Base-by-base conservation (phyloP, 768 basidiomycete genomes). In the Naganishia vaughanmartiniae region DNA sequence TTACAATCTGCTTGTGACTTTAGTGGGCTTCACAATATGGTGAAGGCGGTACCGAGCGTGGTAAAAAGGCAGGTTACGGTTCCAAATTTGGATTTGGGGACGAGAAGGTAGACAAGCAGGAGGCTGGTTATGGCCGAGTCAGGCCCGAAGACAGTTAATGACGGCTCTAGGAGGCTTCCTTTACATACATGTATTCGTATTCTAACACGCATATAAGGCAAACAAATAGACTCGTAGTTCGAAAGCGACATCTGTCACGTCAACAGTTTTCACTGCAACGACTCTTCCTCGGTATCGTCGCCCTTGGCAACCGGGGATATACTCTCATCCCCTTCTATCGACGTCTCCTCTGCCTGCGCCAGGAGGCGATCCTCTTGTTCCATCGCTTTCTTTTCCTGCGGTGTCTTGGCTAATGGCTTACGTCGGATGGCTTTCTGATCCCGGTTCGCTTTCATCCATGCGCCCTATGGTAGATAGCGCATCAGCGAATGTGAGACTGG, bases 21-120 rank as follows among this genome's bases (percentile, higher is more conserved):
- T 90, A 89, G 82, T 94, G 92, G 92, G 93, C 95, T 72, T 90
- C 93, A 56, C 90, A 94, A 78, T 94, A 93, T 80, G 93, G 94
- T 30, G 93, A 95, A 79, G 92, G 92, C 73, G 86, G 89, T 45
- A 86, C 85, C 65, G 88, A 85, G 76, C 86, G 86, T 45, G 80
- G 79, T 5, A 85, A 86, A 75, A 87, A 88, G 75, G 88, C 89
- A 39, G 93, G 93, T 87, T 94, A 93, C 30, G 91, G 89, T 76
- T 91, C 88, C 70, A 85, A 86, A 56, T 97, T 97, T 79, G 93
- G 93, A 24, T 96, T 95, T 80, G 75, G 76, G 4, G 77, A 78
- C n/a, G 69, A 70, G 17, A 65, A 67, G 56, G 21, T 30, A 7
- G 56, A 72, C 21, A 67, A 74, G 54, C 53, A 69, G 65, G 71